Percentiles rank a stretch among this genome's conserved stretches.
These are phyloP conservation scores for Musa acuminata DNA, from an alignment of 176 grass and related monocot genomes.

Conservation along the genomic window DNA sequence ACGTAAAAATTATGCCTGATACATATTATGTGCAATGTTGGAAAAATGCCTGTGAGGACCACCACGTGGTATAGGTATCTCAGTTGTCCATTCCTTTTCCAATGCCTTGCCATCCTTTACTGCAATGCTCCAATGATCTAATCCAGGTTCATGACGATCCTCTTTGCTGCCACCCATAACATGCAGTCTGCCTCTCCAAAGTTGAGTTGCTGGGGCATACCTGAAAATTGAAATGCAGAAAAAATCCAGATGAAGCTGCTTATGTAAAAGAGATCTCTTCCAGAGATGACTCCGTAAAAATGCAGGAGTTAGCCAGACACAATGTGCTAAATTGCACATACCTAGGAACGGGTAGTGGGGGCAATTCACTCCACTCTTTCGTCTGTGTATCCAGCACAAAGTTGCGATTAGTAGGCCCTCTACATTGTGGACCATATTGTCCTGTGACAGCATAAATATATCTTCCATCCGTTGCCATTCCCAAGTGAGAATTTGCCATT, in stretches of 20 bases:
- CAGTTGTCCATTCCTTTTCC: slow-evolving; percentile 48
- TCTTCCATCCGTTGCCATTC: slow-evolving; percentile 69
- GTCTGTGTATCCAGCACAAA: slow-evolving; percentile 76
- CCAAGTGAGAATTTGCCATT: slow-evolving; percentile 84
- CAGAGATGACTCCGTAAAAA: not conserved
- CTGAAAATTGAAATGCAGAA: slow-evolving; percentile 20
- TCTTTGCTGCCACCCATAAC: slow-evolving; percentile 93
- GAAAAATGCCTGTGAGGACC: slow-evolving; percentile 61
- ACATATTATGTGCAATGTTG: too few species aligned
- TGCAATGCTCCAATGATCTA: slow-evolving; percentile 84
- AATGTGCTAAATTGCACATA: slow-evolving; percentile 21
- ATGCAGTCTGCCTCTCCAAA: slow-evolving; percentile 73
- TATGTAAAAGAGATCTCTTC: not conserved
- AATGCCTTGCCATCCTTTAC: slow-evolving; percentile 79
- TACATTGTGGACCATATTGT: slow-evolving; percentile 70
- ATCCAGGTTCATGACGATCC: slow-evolving; percentile 66
- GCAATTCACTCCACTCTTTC: slow-evolving; percentile 52
- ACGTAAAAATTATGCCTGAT: too few species aligned
- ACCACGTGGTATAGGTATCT: slow-evolving; percentile 77
- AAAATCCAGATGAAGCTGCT: not conserved
- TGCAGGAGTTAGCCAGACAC: not conserved
- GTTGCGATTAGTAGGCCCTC: slow-evolving; percentile 44
- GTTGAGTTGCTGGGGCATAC: slow-evolving; percentile 87
- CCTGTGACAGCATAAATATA: slow-evolving; percentile 77
- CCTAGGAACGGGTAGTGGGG: slow-evolving; percentile 62